phyloP scores from a whole-genome alignment of 2,329 filamentous ascomycete genomes.

The Aspergillus udagawae region DNA sequence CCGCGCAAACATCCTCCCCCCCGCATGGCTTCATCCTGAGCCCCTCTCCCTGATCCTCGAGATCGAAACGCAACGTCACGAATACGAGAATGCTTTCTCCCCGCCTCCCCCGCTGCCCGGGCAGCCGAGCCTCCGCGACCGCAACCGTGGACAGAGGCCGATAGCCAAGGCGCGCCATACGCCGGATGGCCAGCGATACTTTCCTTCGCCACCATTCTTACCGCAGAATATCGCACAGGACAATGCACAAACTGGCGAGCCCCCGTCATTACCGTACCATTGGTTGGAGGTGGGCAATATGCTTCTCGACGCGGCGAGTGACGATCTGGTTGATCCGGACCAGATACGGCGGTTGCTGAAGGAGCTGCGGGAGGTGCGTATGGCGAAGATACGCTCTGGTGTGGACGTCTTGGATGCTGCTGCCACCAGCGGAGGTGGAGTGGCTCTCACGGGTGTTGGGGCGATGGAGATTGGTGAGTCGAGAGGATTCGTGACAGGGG shows the following conservation, averaged over 20 bases:
- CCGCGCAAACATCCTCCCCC: conserved; percentile 86
- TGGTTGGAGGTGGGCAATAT: conserved; percentile 91
- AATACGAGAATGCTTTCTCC: conserved; percentile 67
- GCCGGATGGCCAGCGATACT: conserved; percentile 39
- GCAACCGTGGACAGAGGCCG: conserved; percentile 21
- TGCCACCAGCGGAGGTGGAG: conserved; percentile 55
- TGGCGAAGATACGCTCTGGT: conserved; percentile 79
- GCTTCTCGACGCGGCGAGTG: conserved; percentile 75
- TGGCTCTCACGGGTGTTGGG: conserved; percentile 75
- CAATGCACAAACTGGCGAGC: conserved; percentile 45
- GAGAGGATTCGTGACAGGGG: conserved; percentile 74
- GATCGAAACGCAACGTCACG: conserved; percentile 65
- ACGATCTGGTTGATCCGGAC: conserved; percentile 73
- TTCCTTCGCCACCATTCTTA: conserved; percentile 68
- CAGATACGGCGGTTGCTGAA: conserved; percentile 70
- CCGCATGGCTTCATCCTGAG: conserved; percentile 77
- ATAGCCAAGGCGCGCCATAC: conserved; percentile 30
- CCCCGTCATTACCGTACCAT: conserved; percentile 70
- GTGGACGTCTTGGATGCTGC: conserved; percentile 63
- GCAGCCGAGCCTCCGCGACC: conserved; percentile 26
- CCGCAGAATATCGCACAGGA: conserved; percentile 68
- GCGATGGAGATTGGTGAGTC: conserved; percentile 91
- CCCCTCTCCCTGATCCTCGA: conserved; percentile 74
- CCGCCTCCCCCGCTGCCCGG: conserved; percentile 67
- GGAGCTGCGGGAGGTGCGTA: conserved; percentile 80